A percentile compares a stretch with the other conserved stretches of the same genome.
These are phyloP conservation scores for Penicillium pulvis DNA, from an alignment of 495 filamentous ascomycete species.

Conservation along the genomic window DNA sequence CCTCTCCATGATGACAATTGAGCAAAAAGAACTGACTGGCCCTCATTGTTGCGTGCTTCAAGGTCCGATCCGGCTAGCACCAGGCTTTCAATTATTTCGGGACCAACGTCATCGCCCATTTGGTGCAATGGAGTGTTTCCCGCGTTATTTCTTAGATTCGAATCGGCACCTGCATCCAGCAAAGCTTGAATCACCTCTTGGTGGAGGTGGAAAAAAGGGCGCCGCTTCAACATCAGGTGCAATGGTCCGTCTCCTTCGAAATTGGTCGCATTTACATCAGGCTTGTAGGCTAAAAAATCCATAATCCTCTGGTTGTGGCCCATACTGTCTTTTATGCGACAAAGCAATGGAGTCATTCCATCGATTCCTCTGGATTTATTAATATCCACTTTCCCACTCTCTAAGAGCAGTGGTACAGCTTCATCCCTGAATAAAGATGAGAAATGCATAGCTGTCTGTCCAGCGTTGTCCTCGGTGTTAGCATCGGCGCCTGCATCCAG, in stretches of 20 bases:
- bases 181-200: background rate
- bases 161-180: conserved; percentile 1
- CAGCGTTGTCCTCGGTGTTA: background rate
- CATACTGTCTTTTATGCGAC: background rate
- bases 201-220: background rate
- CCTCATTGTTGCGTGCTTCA: background rate
- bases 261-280: conserved; percentile 1
- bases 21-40: conserved; percentile 3
- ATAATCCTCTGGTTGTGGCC: background rate
- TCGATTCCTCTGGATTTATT: conserved; percentile 1
- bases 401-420: background rate
- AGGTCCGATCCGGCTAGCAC: background rate
- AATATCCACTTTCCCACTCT: conserved; percentile 1
- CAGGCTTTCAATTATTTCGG: background rate
- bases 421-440: background rate
- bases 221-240: background rate
- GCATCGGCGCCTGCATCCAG: conserved; percentile 3
- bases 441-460: background rate
- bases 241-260: background rate
- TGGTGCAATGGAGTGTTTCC: conserved; percentile 5
- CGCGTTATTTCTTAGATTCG: background rate
- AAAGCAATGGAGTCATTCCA: conserved; percentile 5
- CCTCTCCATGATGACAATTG: background rate
- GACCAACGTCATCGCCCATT: background rate
- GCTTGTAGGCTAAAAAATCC: background rate